A percentile compares a stretch with the other conserved stretches of the same genome.
Evolutionary conservation across 352 stramenopile species (phyloP).

Genomic region (Phytophthora citrophthora): DNA sequence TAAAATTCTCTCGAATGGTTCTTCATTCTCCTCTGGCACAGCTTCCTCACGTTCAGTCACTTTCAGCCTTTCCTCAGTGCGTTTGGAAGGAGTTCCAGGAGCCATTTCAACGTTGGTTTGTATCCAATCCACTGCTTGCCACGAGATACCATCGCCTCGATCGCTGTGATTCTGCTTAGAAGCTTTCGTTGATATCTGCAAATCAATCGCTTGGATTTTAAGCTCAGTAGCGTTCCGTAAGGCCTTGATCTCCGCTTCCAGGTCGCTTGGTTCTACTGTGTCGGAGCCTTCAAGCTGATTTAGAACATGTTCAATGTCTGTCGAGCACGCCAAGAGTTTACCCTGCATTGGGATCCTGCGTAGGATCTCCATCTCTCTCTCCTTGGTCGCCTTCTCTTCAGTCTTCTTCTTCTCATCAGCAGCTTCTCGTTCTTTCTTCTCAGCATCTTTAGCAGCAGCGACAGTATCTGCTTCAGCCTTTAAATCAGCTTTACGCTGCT

Average conservation of each 20-base stretch:
- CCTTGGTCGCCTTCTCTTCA: slow-evolving; percentile 36
- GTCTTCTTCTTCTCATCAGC: slow-evolving; percentile 43
- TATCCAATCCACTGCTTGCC: slow-evolving; percentile 33
- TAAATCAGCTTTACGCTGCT: slow-evolving; percentile 41
- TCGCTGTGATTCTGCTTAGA: neutral
- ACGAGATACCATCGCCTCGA: slow-evolving; percentile 11
- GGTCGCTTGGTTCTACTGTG: neutral
- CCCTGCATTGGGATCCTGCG: slow-evolving; percentile 51
- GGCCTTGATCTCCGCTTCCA: slow-evolving; percentile 24
- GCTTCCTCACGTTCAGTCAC: neutral
- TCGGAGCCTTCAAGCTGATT: slow-evolving; percentile 40
- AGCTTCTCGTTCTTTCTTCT: slow-evolving; percentile 54
- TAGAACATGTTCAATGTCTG: slow-evolving; percentile 55
- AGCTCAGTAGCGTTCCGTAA: slow-evolving; percentile 27
- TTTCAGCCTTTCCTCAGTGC: neutral
- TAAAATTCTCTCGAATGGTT: slow-evolving; percentile 43
- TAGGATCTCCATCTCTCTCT: slow-evolving; percentile 51
- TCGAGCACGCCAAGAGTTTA: slow-evolving; percentile 46
- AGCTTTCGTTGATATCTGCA: slow-evolving; percentile 7
- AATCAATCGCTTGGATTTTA: slow-evolving; percentile 46
- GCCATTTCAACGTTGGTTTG: slow-evolving; percentile 18
- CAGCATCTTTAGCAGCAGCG: slow-evolving; percentile 35
- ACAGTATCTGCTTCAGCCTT: slow-evolving; percentile 36
- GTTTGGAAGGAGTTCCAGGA: neutral
- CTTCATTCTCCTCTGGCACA: slow-evolving; percentile 3